A percentile compares a stretch with the other conserved stretches of the same genome.
Evolutionary conservation across 805 yeast species (phyloP).

Genomic region (Kuraishia molischiana): DNA sequence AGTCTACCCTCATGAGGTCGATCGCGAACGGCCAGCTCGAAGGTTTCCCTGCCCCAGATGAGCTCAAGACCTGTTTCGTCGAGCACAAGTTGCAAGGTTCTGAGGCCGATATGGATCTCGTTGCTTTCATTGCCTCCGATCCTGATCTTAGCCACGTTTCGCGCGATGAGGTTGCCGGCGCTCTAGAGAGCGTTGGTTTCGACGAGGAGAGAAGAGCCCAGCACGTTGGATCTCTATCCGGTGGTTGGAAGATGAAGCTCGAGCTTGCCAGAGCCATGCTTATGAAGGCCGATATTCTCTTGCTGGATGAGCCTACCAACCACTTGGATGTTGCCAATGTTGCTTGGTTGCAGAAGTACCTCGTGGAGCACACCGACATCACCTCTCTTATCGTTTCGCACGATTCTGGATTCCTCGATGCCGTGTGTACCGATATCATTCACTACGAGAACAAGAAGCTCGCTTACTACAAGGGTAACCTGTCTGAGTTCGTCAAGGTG

Average conservation of each 20-base stretch:
- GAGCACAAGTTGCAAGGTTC: slow-evolving; percentile 95
- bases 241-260: slow-evolving; percentile 99
- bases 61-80: slow-evolving; percentile 87
- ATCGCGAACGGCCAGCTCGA: slow-evolving; percentile 94
- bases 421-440: slow-evolving; percentile 92
- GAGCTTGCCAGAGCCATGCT: slow-evolving; percentile 99
- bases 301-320: slow-evolving; percentile 97
- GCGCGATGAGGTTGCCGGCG: slow-evolving; percentile 61
- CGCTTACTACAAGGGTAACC: slow-evolving; percentile 92
- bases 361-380: slow-evolving; percentile 72
- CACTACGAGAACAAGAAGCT: slow-evolving; percentile 94
- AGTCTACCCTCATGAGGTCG: slow-evolving; percentile 93
- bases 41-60: slow-evolving; percentile 89
- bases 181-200: slow-evolving; percentile 82
- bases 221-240: slow-evolving; percentile 88
- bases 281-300: slow-evolving; percentile 90
- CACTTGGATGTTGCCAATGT: slow-evolving; percentile 94
- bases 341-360: slow-evolving; percentile 86
- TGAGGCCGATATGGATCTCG: slow-evolving; percentile 86
- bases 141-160: slow-evolving; percentile 64
- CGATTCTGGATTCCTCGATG: slow-evolving; percentile 93
- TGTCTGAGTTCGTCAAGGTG: slow-evolving; percentile 82
- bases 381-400: slow-evolving; percentile 95
- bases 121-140: slow-evolving; percentile 80
- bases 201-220: slow-evolving; percentile 84